These are phyloP conservation scores for Pseudogymnoascus sp. DNA, from an alignment of 2,329 filamentous ascomycete genomes.

Conservation along the genomic window DNA sequence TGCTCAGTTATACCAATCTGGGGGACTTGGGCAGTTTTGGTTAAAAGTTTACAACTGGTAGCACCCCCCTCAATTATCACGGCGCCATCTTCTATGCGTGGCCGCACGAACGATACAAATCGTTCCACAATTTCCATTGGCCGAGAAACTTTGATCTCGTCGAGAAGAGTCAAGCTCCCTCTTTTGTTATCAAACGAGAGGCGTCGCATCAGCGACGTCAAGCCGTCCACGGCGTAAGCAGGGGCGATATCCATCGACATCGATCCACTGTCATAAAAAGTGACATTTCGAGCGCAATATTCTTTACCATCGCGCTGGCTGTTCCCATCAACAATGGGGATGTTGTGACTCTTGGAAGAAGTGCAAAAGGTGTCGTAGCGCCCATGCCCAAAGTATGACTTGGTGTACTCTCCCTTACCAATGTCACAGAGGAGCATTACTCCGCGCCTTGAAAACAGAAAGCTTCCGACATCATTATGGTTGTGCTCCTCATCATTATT, in stretches of 20 bases:
- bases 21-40: not conserved
- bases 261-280: not conserved
- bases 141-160: not conserved
- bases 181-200: not conserved
- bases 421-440: not conserved
- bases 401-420: not conserved
- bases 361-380: not conserved
- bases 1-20: not conserved
- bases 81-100: not conserved
- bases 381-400: not conserved
- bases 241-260: not conserved
- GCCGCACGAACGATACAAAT: not conserved
- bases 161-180: not conserved
- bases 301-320: not conserved
- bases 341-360: not conserved
- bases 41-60: not conserved
- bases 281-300: not conserved
- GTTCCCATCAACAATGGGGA: not conserved
- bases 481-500: conserved; percentile 1
- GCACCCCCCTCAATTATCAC: not conserved
- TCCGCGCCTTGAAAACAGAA: not conserved
- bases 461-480: not conserved
- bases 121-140: not conserved
- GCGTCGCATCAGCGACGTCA: not conserved
- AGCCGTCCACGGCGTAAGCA: not conserved